Percentiles rank a stretch among this genome's conserved stretches.
Evolutionary conservation across 331 rosid species (phyloP).

Genomic region (Quercus lobata): DNA sequence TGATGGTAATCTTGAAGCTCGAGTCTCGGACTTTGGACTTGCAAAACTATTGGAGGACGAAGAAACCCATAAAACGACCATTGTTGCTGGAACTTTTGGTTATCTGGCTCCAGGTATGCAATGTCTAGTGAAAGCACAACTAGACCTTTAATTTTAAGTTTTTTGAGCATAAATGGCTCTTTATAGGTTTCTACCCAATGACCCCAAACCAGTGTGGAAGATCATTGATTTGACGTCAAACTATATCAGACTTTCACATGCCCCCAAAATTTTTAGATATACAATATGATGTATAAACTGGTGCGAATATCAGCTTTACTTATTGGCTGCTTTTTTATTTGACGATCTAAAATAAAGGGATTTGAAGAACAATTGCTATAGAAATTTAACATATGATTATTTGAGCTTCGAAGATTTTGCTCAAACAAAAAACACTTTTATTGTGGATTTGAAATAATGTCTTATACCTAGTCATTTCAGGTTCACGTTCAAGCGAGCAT

Average conservation of each 20-base stretch:
- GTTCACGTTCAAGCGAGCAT: too few species aligned
- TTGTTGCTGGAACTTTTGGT: constrained; percentile 99
- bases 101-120: constrained; percentile 94
- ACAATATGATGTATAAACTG: neutral
- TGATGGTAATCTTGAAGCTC: constrained; percentile 89
- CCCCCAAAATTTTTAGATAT: neutral
- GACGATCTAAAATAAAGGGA: too few species aligned
- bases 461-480: too few species aligned
- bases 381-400: too few species aligned
- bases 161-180: neutral
- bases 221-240: neutral
- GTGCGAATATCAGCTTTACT: neutral
- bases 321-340: too few species aligned
- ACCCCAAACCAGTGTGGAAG: neutral
- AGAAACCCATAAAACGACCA: constrained; percentile 95
- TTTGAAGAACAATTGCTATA: too few species aligned
- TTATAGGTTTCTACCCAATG: neutral
- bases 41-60: constrained; percentile 96
- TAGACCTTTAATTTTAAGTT: neutral
- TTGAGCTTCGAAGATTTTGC: too few species aligned
- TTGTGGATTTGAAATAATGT: too few species aligned
- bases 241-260: neutral
- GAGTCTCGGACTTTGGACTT: constrained; percentile 98
- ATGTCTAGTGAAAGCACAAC: constrained; percentile 2
- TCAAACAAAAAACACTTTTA: too few species aligned